Base-by-base conservation (phyloP, 179 eudicot species). In the Beta corolliflora region DNA sequence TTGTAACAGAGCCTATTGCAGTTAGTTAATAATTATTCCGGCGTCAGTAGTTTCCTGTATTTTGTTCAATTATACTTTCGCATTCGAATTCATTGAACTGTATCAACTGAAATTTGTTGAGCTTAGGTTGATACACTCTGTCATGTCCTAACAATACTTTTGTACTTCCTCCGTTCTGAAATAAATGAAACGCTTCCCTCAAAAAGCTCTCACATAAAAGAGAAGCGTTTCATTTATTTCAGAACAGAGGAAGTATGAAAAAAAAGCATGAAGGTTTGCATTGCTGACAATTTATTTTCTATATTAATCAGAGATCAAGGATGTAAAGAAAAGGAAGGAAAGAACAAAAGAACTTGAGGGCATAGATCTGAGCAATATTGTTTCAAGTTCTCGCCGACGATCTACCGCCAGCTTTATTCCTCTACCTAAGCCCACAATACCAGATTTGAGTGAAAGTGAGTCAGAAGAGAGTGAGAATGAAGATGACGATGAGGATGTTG, bases 291-390 rank as follows among this genome's bases (percentile, higher is more conserved):
- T 5, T 72, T 3, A 46, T 76, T 61, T 36, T 36, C 41, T 5
- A 8, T 73, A 75, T 29, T 81, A 31, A 61, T 77, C 91, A 95
- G 98, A 95, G 84, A 92, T 93, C 66, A 95, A 93, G 86, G 97
- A 95, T 45, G 91, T 89, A 76, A 93, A 83, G 89, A 92, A 87
- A 88, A 89, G 93, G 82, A 95, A 93, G 85, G 94, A 91, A 60
- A 92, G 84, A 82, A 91, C 94, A 72, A 93, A 87, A 89, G 98
- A 93, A 88, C 94, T 95, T 67, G 98, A 95, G 85, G 98, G 98
- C 85, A 95, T 95, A 80, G 98, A 95, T 88, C 81, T 87, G 88
- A 91, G 97, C 86, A 95, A 95, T 86, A 93, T 95, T 53, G 94
- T 95, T 56, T 84, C 92, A 78, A 93, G 97, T 71, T 91, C 97